Conservation (phyloP, 768 basidiomycete genomes). For the Amylocystis lapponica region DNA sequence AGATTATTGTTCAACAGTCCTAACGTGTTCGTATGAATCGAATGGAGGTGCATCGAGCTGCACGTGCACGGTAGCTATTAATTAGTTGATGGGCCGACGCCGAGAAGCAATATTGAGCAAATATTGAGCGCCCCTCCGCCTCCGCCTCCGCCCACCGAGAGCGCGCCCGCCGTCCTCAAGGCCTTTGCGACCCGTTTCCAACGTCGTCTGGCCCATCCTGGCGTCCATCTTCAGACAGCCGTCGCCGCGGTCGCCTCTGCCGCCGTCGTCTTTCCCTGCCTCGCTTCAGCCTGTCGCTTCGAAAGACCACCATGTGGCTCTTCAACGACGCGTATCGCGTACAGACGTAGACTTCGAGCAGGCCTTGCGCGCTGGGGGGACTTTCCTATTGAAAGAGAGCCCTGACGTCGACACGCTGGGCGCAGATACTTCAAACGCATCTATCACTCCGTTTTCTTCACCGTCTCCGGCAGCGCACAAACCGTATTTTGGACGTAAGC, state of each 20-base stretch:
- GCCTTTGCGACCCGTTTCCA: too few species aligned
- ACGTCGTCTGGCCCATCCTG: conserved; percentile 41
- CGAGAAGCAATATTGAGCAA: too few species aligned
- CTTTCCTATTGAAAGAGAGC: conserved; percentile 65
- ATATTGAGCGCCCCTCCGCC: too few species aligned
- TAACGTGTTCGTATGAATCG: too few species aligned
- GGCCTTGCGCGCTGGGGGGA: conserved; percentile 60
- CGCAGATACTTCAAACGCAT: conserved; percentile 35
- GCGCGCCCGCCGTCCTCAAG: too few species aligned
- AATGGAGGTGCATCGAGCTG: too few species aligned
- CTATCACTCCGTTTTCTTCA: conserved; percentile 37
- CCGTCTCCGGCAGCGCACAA: conserved; percentile 34
- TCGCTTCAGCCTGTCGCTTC: conserved; percentile 55
- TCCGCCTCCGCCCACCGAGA: too few species aligned
- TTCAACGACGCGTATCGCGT: conserved; percentile 53
- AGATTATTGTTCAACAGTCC: conserved; percentile 18
- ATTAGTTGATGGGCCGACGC: too few species aligned
- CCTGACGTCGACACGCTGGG: conserved; percentile 67
- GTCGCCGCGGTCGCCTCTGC: conserved; percentile 37
- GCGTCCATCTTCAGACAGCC: conserved; percentile 57
- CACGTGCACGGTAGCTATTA: too few species aligned
- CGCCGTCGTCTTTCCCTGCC: conserved; percentile 41
- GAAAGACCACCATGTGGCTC: conserved; percentile 36
- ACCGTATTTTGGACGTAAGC: conserved; percentile 35
- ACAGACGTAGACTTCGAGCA: conserved; percentile 81